Conservation (phyloP, 2,329 filamentous ascomycete species). For the Sporothrix dimorphospora region DNA sequence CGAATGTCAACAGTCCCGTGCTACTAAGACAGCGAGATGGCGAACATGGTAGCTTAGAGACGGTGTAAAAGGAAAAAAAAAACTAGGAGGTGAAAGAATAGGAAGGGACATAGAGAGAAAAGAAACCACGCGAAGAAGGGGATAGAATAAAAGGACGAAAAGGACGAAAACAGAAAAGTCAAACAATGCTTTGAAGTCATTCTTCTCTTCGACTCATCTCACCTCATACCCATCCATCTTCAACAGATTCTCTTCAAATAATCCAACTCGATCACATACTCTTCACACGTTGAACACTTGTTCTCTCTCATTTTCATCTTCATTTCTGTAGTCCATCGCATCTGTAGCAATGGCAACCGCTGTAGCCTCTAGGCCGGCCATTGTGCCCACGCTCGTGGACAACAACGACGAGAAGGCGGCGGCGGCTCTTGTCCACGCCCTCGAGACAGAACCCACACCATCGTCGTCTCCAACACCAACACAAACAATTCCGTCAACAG, state of each 20-base stretch:
- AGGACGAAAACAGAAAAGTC: neutral
- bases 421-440: neutral
- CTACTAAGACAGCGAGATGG: slow-evolving; percentile 24
- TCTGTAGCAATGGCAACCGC: slow-evolving; percentile 8
- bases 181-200: neutral
- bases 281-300: neutral
- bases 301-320: neutral
- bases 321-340: neutral
- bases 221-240: neutral
- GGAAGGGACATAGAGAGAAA: neutral
- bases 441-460: neutral
- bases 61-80: neutral
- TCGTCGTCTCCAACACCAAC: neutral
- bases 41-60: slow-evolving; percentile 7
- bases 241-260: neutral
- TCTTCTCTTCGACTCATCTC: neutral
- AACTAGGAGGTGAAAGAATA: neutral
- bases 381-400: slow-evolving; percentile 14
- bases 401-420: neutral
- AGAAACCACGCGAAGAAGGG: neutral
- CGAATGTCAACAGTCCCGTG: slow-evolving; percentile 31
- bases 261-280: neutral
- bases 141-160: neutral
- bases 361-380: neutral
- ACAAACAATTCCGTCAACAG: neutral